Evolutionary conservation across 2,329 filamentous ascomycete genomes (phyloP).

Genomic region (Aspergillus fischeri): DNA sequence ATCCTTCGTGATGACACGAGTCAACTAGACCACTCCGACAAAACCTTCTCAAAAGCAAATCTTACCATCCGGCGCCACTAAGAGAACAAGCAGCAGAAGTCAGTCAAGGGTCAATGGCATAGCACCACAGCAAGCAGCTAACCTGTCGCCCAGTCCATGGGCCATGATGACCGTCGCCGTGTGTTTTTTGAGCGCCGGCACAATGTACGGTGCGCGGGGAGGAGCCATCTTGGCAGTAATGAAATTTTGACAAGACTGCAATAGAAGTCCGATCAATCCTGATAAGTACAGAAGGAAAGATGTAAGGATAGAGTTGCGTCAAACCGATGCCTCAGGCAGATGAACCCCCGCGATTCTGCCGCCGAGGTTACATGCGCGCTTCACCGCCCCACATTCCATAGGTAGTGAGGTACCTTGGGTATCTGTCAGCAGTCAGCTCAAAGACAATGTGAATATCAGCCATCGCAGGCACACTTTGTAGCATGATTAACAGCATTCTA

Average conservation of each 20-base stretch:
- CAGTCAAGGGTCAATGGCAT: slow-evolving; percentile 2
- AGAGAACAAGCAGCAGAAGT: slow-evolving; percentile 5
- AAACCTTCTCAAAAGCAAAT: background rate
- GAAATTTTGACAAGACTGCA: background rate
- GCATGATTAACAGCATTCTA: too few species aligned
- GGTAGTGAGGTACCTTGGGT: too few species aligned
- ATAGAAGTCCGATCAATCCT: background rate
- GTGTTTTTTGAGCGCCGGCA: slow-evolving; percentile 76
- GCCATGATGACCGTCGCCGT: slow-evolving; percentile 93
- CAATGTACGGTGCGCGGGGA: slow-evolving; percentile 57
- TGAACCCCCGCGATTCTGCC: slow-evolving; percentile 23
- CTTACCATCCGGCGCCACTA: slow-evolving; percentile 49
- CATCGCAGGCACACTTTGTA: too few species aligned
- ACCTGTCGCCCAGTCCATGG: slow-evolving; percentile 90
- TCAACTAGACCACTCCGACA: background rate
- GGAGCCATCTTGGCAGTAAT: slow-evolving; percentile 38
- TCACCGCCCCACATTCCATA: slow-evolving; percentile 16
- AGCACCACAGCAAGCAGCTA: slow-evolving; percentile 16
- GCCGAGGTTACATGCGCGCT: slow-evolving; percentile 10
- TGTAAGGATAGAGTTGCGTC: background rate
- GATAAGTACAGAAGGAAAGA: background rate
- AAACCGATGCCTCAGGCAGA: background rate
- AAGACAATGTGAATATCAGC: background rate
- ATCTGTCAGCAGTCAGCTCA: too few species aligned
- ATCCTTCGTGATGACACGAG: slow-evolving; percentile 45